phyloP scores from a whole-genome alignment of 345 rosid genomes.

The Lepidium didymum region DNA sequence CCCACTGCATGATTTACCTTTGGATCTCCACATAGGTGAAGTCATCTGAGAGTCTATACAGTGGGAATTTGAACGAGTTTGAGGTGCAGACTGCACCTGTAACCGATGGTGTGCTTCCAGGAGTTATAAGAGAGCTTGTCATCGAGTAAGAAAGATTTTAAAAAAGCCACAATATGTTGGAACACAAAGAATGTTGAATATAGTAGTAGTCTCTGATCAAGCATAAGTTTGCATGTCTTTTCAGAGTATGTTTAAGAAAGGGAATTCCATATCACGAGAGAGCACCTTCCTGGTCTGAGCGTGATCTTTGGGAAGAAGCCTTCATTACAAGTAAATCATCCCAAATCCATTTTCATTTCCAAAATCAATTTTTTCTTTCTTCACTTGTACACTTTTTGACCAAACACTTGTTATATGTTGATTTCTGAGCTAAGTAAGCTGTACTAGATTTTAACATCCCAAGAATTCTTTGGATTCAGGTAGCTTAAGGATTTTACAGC shows the following conservation, averaged over 20 bases:
- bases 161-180: neutral
- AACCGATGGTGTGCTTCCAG: constrained; percentile 76
- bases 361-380: neutral
- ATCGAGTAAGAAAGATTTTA: constrained; percentile 45
- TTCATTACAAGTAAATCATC: constrained; percentile 56
- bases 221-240: neutral
- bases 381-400: neutral
- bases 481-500: constrained; percentile 74
- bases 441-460: neutral
- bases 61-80: constrained; percentile 27
- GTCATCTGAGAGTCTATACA: constrained; percentile 1
- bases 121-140: constrained; percentile 73
- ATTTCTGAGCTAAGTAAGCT: neutral
- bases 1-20: neutral
- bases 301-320: constrained; percentile 63
- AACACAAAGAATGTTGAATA: neutral
- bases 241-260: constrained; percentile 48
- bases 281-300: constrained; percentile 61
- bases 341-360: neutral
- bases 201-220: neutral
- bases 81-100: constrained; percentile 87
- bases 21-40: constrained; percentile 6
- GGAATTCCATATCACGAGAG: constrained; percentile 58
- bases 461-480: constrained; percentile 29
- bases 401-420: neutral